Conservation (phyloP, 2,329 filamentous ascomycete genomes). For the Dactylellina drechsleri region DNA sequence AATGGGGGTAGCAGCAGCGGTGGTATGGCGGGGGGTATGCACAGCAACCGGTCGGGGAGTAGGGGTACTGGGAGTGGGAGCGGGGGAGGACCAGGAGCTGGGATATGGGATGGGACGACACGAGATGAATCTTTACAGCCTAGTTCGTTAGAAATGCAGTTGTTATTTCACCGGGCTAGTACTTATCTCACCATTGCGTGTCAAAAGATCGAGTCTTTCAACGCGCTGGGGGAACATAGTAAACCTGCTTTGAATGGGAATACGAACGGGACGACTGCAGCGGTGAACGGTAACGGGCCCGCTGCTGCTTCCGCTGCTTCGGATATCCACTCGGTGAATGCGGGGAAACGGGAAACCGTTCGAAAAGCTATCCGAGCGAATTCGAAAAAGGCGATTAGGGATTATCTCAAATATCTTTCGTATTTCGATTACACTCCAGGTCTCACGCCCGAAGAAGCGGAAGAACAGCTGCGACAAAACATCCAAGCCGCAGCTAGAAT, state of each 20-base stretch:
- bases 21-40: constrained; percentile 12
- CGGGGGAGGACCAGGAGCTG: constrained; percentile 44
- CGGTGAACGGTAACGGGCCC: constrained; percentile 40
- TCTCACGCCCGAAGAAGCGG: constrained; percentile 67
- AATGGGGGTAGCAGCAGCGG: constrained; percentile 16
- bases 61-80: constrained; percentile 60
- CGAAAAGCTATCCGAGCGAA: constrained; percentile 77
- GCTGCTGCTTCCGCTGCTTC: constrained; percentile 16
- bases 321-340: constrained; percentile 29
- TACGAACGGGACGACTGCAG: no score
- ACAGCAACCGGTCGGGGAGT: constrained; percentile 32
- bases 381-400: constrained; percentile 79
- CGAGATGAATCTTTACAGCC: constrained; percentile 72
- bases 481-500: constrained; percentile 38
- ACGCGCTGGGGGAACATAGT: constrained; percentile 60
- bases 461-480: constrained; percentile 48
- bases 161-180: constrained; percentile 79
- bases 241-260: constrained; percentile 56
- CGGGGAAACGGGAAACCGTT: constrained; percentile 66
- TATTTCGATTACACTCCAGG: constrained; percentile 82
- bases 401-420: constrained; percentile 77
- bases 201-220: constrained; percentile 51
- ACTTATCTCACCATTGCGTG: constrained; percentile 77
- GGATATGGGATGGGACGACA: constrained; percentile 61
- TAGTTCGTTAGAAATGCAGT: constrained; percentile 76